Evolutionary conservation across 2,329 filamentous ascomycete species (phyloP), one percentile per base, ranked within the genome.

Genomic region (Lojkania enalia): DNA sequence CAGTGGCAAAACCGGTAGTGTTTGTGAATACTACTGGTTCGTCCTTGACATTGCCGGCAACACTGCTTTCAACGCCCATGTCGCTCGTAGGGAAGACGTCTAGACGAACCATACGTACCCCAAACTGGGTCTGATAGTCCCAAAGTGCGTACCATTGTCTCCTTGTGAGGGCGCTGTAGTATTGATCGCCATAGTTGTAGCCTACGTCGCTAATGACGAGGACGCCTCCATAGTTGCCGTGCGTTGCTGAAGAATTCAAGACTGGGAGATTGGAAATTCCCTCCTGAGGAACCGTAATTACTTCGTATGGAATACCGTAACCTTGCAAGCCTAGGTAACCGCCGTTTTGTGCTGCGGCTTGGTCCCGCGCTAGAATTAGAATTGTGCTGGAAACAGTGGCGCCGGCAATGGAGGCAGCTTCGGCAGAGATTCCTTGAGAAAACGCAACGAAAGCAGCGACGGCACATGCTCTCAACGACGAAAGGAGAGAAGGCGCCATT

Each of bases 181-280:
- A 83, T 19, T 65, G 67, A 12, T 57, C 52, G 3, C 73, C 71
- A 56, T 79, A 80, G 46, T 80, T 72, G 58, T 83, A 83, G 39
- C 74, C 74, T 21, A 83, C 76, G 56, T 79, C 77, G 48, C 73
- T 71, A 15, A 79, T 61, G 41, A 80, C 66, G 15, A 85, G 72
- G 56, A 85, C 82, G 37, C 78, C 80, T 16, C 80, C 81, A 55
- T 78, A 84, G 60, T 81, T 83, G 48, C 81, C 81, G 39, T 71
- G 63, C 2, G 67, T 72, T 0, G 67, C 53, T 2, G 73, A 73
- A 11, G 71, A 69, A 55, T 78, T 83, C 21, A 85, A 72, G 0
- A 64, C 49, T 1, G 82, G 82, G 20, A 85, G 74, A 21, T 42
- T 60, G 14, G 67, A 53, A 4, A 72, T 66, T 12, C 81, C 81